These are phyloP conservation scores for Cercospora sojina DNA, from an alignment of 2,329 filamentous ascomycete genomes.

Conservation along the genomic window DNA sequence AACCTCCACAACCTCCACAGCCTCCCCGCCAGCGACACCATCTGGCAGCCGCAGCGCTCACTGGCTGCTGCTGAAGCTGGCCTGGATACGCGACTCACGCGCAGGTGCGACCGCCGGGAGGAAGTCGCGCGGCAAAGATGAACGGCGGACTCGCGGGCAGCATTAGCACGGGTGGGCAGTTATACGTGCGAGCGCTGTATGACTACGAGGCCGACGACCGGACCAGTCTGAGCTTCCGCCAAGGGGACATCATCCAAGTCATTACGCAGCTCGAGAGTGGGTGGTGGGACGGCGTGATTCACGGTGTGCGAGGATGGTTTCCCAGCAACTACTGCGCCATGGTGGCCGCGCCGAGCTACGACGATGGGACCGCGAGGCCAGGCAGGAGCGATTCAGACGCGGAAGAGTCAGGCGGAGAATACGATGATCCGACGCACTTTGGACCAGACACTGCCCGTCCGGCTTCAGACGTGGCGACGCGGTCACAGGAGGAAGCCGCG, in stretches of 20 bases:
- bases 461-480: slow-evolving; percentile 13
- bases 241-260: slow-evolving; percentile 96
- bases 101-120: slow-evolving; percentile 14
- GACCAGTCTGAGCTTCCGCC: slow-evolving; percentile 93
- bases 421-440: slow-evolving; percentile 54
- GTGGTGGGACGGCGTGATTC: slow-evolving; percentile 99
- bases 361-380: slow-evolving; percentile 62
- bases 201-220: slow-evolving; percentile 98
- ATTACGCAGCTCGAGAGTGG: slow-evolving; percentile 97
- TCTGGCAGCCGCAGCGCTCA: not conserved
- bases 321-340: slow-evolving; percentile 97
- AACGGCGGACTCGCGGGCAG: slow-evolving; percentile 51
- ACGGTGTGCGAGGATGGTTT: slow-evolving; percentile 96
- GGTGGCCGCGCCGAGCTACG: slow-evolving; percentile 72
- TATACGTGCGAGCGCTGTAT: slow-evolving; percentile 95
- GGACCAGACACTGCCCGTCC: slow-evolving; percentile 64
- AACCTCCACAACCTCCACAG: not conserved
- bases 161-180: slow-evolving; percentile 53
- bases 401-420: slow-evolving; percentile 65
- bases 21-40: not conserved
- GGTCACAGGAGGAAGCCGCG: slow-evolving; percentile 74
- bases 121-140: slow-evolving; percentile 40
- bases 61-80: slow-evolving; percentile 4
- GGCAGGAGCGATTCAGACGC: slow-evolving; percentile 44
- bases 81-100: slow-evolving; percentile 4